Percentiles rank a stretch among this genome's conserved stretches.
Evolutionary conservation across 345 rosid species (phyloP).

Genomic region (Eutrema yunnanense): DNA sequence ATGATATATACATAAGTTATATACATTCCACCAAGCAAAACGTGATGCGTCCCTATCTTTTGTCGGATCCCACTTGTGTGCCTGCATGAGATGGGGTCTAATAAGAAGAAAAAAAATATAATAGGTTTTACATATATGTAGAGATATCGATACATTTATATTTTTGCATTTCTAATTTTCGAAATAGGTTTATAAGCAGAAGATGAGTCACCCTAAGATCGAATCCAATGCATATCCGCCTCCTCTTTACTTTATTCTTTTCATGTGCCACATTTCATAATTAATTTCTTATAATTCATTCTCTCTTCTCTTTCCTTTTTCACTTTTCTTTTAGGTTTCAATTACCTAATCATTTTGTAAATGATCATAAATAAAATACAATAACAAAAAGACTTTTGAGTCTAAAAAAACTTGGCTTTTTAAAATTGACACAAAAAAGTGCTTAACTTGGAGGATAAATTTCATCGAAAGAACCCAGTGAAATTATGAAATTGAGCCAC

Average conservation of each 20-base stretch:
- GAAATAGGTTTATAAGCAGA: not conserved
- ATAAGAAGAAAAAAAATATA: not conserved
- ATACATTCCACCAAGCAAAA: constrained; percentile 21
- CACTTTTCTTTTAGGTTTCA: constrained; percentile 4
- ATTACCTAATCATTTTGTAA: constrained; percentile 12
- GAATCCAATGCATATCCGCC: constrained; percentile 28
- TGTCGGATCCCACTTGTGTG: constrained; percentile 29
- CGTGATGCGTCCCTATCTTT: constrained; percentile 20
- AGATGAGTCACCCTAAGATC: not conserved
- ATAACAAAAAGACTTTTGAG: not conserved
- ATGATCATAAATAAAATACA: not conserved
- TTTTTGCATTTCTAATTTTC: not conserved
- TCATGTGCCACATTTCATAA: constrained; percentile 20
- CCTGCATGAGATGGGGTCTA: constrained; percentile 20
- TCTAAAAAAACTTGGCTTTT: not conserved
- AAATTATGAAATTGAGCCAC: not conserved
- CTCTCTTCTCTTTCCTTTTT: not conserved
- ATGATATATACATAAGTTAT: not conserved
- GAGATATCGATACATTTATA: not conserved
- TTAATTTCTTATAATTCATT: not conserved
- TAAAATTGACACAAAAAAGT: not conserved
- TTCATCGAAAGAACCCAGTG: not conserved
- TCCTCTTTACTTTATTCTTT: constrained; percentile 14
- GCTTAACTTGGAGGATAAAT: not conserved
- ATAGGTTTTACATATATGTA: not conserved